Base-by-base conservation (phyloP, 2,329 filamentous ascomycete species). In the Meredithiella fracta region DNA sequence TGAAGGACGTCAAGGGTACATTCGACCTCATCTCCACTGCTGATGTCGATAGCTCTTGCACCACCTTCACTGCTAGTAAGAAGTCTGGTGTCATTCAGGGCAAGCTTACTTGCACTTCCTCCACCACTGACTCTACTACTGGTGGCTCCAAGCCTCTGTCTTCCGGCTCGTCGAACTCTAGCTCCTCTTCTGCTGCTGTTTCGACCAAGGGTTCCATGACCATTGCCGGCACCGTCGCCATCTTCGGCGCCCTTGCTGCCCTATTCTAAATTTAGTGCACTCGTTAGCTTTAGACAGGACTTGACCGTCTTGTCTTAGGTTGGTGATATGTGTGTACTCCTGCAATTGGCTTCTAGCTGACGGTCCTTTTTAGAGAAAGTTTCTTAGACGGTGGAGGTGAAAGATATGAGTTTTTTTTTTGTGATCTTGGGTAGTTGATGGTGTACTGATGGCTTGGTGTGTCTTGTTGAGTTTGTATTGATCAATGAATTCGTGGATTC, bases 21-120 rank as follows among this genome's bases (percentile, higher is more conserved):
- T 85, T 87, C 67, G 82, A 83, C 64, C 72, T 86, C 62, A 74
- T 80, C 63, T 82, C 77, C 62, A 85, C 82, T 54, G 75, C 73
- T 59, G 73, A 83, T 60, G 81, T 86, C 60, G 60, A 61, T 58
- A 64, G 67, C 57, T 79, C 69, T 25, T 80, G 85, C 74, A 66
- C 69, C 54, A 61, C 65, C 31, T 78, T 85, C 67, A 67, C 78
- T 58, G 64, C 72, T 60, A 65, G 73, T 37, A 63, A 66, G 29
- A 65, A 66, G 47, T 61, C 61, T 59, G 68, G 68, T 61, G 58
- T 66, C 56, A 67, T 76, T 61, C 71, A 73, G 67, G 78, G 77
- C 61, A 67, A 66, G 60, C 72, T 67, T 64, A 67, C 63, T 31
- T 82, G 78, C 72, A 67, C 67, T 26, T 57, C 58, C 7, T 70